Evolutionary conservation across 495 filamentous ascomycete species (phyloP), one percentile per base, ranked within the genome.

Genomic region (Letharia columbiana): DNA sequence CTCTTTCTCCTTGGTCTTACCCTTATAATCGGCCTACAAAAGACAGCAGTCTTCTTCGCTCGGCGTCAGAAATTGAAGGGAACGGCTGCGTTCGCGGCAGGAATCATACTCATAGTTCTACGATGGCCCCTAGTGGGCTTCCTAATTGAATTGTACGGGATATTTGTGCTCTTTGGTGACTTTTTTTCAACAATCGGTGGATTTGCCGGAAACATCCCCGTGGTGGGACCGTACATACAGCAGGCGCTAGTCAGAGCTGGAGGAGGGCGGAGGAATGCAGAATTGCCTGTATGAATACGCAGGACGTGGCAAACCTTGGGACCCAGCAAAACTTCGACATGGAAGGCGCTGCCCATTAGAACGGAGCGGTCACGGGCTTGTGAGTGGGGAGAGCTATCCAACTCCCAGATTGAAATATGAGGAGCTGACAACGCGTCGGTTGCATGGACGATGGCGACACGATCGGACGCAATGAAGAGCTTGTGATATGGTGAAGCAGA

Each of bases 1-100:
- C 91, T 98, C 78, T 96, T 98, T 82, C 86, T 98, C 47, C 86
- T 96, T 81, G 94, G 94, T 75, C 83, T 98, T 7, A 94, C 91
- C 41, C 86, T 97, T 45, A 91, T 97, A 64, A 95, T 98, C 80
- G 95, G 95, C n/a, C 80, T 91, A 59, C 82, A 87, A 74, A 96
- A 96, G 72, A 97, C 94, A 10, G 77, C 90, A 44, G 77, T 86
- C 75, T 98, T 98, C 84, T 98, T 98, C 82, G 88, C 91, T 60
- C 90, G 92, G 49, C 88, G 86, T 61, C 90, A 96, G 70, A 98
- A 98, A 75, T 82, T 90, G 68, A 91, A 92, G 73, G 94, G 94
- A 68, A 96, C 91, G 9, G 90, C 87, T 17, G 92, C 91, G 23
- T 98, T 98, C 79, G 83, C 87, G 71, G 76, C 79, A n/a, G 94